Conservation (phyloP, 306 rosid genomes). For the Pueraria montana region DNA sequence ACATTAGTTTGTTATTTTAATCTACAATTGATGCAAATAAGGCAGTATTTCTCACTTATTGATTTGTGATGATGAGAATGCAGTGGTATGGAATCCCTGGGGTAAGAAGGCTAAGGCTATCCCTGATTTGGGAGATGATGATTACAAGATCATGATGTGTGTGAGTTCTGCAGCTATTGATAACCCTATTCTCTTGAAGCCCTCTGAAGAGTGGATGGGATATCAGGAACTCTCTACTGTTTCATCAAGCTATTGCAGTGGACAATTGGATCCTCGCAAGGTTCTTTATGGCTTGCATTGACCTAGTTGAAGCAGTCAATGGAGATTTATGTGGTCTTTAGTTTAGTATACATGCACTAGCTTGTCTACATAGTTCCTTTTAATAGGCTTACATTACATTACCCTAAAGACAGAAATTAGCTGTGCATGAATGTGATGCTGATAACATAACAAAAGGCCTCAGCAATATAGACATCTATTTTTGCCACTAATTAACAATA, state of each 20-base stretch:
- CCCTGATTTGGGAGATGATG: constrained; percentile 74
- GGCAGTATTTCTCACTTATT: not conserved
- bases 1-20: not conserved
- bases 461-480: constrained; percentile 35
- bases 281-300: constrained; percentile 70
- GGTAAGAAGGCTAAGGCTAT: constrained; percentile 70
- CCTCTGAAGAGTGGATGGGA: constrained; percentile 82
- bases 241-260: constrained; percentile 88
- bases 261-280: constrained; percentile 80
- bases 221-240: constrained; percentile 77
- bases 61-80: constrained; percentile 19
- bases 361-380: constrained; percentile 32
- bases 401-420: not conserved
- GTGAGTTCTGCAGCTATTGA: constrained; percentile 77
- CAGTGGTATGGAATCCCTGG: constrained; percentile 94
- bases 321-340: constrained; percentile 27
- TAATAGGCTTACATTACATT: constrained; percentile 15
- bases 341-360: constrained; percentile 27
- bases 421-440: constrained; percentile 21
- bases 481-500: constrained; percentile 42
- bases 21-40: not conserved
- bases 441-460: constrained; percentile 6
- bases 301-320: constrained; percentile 37
- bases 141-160: constrained; percentile 77
- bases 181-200: constrained; percentile 67